Evolutionary conservation across 441 rosid genomes (phyloP).

Genomic region (Capsella rubella): DNA sequence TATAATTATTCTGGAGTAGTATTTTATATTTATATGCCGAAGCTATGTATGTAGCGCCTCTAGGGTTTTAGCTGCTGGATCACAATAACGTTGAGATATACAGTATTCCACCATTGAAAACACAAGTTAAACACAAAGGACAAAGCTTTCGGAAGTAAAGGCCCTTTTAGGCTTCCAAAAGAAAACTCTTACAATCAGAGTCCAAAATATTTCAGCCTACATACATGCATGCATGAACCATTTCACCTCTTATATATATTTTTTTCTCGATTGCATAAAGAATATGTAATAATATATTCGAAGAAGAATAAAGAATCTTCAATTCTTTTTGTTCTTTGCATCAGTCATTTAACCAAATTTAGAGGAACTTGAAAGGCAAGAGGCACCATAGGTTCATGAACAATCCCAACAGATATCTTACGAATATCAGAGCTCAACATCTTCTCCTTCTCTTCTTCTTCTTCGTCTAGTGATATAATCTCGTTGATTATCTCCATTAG

Average conservation of each 20-base stretch:
- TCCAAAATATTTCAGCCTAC: neutral
- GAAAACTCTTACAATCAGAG: neutral
- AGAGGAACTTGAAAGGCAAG: slow-evolving; percentile 51
- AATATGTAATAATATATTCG: neutral
- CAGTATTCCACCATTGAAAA: neutral
- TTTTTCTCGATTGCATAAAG: neutral
- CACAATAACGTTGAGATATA: neutral
- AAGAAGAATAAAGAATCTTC: neutral
- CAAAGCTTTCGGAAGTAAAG: neutral
- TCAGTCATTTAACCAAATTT: slow-evolving; percentile 36
- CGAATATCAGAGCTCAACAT: slow-evolving; percentile 51
- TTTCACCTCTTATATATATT: slow-evolving; percentile 1
- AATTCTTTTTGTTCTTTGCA: neutral
- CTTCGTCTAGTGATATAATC: slow-evolving; percentile 25
- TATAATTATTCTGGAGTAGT: too few species aligned
- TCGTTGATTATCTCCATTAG: slow-evolving; percentile 48
- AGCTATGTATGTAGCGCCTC: too few species aligned
- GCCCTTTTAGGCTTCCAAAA: neutral
- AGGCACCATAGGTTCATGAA: slow-evolving; percentile 51
- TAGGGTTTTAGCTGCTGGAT: neutral
- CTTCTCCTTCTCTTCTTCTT: slow-evolving; percentile 17
- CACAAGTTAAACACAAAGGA: neutral
- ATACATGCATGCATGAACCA: slow-evolving; percentile 1
- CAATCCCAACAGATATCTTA: slow-evolving; percentile 54
- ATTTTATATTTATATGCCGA: too few species aligned